Conservation (phyloP, 2,329 filamentous ascomycete genomes). For the Akanthomyces lecanii region DNA sequence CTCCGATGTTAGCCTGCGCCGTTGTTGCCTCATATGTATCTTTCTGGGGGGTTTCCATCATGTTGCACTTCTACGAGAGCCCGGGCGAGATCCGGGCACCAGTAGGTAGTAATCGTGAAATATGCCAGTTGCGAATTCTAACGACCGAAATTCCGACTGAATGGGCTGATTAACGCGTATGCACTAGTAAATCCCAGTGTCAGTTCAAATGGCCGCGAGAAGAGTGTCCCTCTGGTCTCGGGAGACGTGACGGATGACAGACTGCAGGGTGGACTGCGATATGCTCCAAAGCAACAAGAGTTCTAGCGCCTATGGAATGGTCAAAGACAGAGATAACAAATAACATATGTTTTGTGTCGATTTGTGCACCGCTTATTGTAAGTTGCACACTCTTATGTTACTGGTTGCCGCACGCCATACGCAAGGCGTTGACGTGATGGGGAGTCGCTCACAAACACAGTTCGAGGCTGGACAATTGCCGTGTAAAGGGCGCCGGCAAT, state of each 20-base stretch:
- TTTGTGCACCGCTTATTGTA: not conserved
- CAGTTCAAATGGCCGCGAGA: not conserved
- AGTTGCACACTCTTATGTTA: not conserved
- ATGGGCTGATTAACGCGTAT: not conserved
- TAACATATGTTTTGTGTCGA: too few relatives aligned
- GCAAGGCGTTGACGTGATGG: slow-evolving; percentile 17
- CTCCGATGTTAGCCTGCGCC: not conserved
- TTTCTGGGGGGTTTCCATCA: not conserved
- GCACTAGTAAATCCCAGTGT: not conserved
- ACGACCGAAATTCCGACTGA: not conserved
- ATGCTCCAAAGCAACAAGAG: too few relatives aligned
- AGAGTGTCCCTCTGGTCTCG: not conserved
- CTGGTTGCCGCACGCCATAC: slow-evolving; percentile 17
- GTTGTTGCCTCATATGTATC: not conserved
- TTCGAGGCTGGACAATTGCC: not conserved
- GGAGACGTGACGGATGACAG: too few relatives aligned
- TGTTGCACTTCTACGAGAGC: not conserved
- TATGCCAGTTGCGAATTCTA: not conserved
- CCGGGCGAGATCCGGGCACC: not conserved
- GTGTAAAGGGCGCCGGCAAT: not conserved
- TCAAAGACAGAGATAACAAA: too few relatives aligned
- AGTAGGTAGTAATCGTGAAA: not conserved
- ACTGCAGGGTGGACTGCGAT: too few relatives aligned
- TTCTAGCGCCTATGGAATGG: too few relatives aligned
- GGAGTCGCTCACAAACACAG: slow-evolving; percentile 6